Evolutionary conservation across 805 yeast genomes (phyloP).

Genomic region (Lachancea sp.): DNA sequence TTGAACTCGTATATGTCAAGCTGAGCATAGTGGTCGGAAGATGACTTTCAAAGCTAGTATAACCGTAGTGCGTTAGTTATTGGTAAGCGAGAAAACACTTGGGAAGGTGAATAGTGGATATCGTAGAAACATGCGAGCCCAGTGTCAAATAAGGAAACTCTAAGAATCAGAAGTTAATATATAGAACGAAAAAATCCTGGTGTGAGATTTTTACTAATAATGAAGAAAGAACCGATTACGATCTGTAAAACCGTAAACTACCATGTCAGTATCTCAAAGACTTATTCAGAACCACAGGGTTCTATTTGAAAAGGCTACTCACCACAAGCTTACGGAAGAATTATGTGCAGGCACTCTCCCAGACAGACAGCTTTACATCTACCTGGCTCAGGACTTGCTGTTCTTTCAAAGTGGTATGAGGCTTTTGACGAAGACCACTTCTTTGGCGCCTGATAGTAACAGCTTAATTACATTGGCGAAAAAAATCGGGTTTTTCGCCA

Average conservation of each 20-base stretch:
- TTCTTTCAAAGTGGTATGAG: slow-evolving; percentile 41
- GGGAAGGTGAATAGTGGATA: no score
- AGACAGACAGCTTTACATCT: slow-evolving; percentile 38
- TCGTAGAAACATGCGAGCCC: no score
- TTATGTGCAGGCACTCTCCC: slow-evolving; percentile 42
- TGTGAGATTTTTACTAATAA: no score
- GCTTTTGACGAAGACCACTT: slow-evolving; percentile 40
- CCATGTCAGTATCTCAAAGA: slow-evolving; percentile 15
- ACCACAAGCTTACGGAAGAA: slow-evolving; percentile 40
- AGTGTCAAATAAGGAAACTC: slow-evolving; percentile 1
- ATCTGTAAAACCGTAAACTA: neutral
- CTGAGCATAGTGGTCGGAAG: no score
- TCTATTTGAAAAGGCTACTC: slow-evolving; percentile 30
- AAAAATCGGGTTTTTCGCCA: slow-evolving; percentile 46
- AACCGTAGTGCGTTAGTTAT: no score
- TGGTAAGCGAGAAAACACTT: neutral
- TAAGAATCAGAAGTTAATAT: neutral
- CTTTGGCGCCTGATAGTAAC: slow-evolving; percentile 37
- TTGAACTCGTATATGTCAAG: no score
- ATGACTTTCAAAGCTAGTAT: no score
- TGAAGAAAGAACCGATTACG: neutral
- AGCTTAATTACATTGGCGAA: slow-evolving; percentile 40
- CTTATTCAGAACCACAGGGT: slow-evolving; percentile 23
- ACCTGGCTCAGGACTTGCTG: slow-evolving; percentile 44
- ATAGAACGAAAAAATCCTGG: no score